These are phyloP conservation scores for Myriosclerotinia curreyana DNA, from an alignment of 2,329 filamentous ascomycete genomes.

Conservation along the genomic window DNA sequence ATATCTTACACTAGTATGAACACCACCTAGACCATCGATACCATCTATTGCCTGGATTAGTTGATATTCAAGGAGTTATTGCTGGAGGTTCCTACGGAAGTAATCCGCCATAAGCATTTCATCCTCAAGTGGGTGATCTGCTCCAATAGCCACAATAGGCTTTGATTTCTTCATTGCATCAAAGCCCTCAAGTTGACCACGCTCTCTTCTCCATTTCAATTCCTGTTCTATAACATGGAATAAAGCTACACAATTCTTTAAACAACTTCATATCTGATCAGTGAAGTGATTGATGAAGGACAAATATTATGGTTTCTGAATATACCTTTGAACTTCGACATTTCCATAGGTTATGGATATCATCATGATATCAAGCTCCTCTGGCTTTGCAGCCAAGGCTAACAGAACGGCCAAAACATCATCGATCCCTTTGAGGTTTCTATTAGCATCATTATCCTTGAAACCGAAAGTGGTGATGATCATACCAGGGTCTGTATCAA, in stretches of 20 bases:
- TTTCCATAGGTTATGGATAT: slow-evolving; percentile 94
- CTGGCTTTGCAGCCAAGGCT: slow-evolving; percentile 74
- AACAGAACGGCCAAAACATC: slow-evolving; percentile 87
- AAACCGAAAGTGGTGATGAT: not conserved
- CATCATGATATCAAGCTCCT: slow-evolving; percentile 82
- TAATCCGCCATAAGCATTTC: slow-evolving; percentile 77
- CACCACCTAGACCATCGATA: slow-evolving; percentile 70
- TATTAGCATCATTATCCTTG: slow-evolving; percentile 13
- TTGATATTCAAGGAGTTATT: not conserved
- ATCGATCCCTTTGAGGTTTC: slow-evolving; percentile 64
- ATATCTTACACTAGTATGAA: slow-evolving; percentile 56
- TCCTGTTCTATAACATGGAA: slow-evolving; percentile 93
- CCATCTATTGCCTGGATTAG: slow-evolving; percentile 56
- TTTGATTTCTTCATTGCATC: slow-evolving; percentile 68
- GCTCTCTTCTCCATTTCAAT: slow-evolving; percentile 72
- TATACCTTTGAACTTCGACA: slow-evolving; percentile 77
- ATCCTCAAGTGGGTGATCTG: slow-evolving; percentile 80
- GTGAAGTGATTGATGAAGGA: not conserved
- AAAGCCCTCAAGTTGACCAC: slow-evolving; percentile 67
- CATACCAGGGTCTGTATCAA: slow-evolving; percentile 88
- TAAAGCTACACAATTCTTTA: slow-evolving; percentile 83
- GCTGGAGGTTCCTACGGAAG: slow-evolving; percentile 64
- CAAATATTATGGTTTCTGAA: slow-evolving; percentile 26
- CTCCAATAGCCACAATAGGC: slow-evolving; percentile 82
- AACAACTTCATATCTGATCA: slow-evolving; percentile 55